Evolutionary conservation across 2,329 filamentous ascomycete species (phyloP).

Genomic region (Monosporascus sp.): DNA sequence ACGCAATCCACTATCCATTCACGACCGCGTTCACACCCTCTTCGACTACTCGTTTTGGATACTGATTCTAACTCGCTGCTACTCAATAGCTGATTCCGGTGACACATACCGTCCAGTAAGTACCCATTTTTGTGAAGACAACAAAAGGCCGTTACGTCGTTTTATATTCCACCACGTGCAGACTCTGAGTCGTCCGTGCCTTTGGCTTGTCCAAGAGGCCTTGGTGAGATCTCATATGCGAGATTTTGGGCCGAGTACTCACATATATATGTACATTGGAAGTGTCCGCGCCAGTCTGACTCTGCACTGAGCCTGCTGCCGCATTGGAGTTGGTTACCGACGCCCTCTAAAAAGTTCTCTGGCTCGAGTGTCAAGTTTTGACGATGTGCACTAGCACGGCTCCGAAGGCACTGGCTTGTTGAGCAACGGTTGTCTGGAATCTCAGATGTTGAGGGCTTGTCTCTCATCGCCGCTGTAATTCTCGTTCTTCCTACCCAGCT

Average conservation of each 20-base stretch:
- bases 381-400: neutral
- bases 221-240: neutral
- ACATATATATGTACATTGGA: neutral
- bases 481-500: no score
- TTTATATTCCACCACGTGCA: neutral
- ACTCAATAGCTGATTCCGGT: constrained; percentile 50
- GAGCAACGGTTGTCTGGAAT: neutral
- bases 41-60: constrained; percentile 14
- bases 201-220: neutral
- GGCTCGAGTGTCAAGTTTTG: neutral
- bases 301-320: neutral
- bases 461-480: no score
- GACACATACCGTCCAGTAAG: constrained; percentile 54
- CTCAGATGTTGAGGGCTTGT: no score
- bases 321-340: neutral
- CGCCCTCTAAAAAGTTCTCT: neutral
- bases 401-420: neutral
- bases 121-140: constrained; percentile 3
- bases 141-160: neutral
- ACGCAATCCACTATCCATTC: constrained; percentile 12
- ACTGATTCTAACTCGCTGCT: constrained; percentile 34
- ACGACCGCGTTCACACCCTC: constrained; percentile 12
- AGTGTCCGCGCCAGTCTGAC: neutral
- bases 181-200: neutral
- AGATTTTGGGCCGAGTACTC: neutral